Evolutionary conservation across 2,329 filamentous ascomycete species (phyloP).

Genomic region (Curvularia verruculosa): DNA sequence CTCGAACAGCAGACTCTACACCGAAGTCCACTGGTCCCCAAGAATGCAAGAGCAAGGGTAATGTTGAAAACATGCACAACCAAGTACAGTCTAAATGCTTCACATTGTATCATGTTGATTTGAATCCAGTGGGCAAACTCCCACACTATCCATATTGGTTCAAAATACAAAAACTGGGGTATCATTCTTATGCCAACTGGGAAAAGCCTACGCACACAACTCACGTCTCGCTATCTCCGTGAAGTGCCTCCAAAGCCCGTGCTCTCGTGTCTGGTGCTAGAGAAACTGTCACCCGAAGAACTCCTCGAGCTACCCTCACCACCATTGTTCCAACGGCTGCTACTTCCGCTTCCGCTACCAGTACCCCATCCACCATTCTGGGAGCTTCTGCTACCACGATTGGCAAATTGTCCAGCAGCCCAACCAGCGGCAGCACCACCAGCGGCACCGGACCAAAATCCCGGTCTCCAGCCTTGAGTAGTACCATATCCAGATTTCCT

Average conservation of each 20-base stretch:
- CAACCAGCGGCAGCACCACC: constrained; percentile 74
- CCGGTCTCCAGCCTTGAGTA: constrained; percentile 67
- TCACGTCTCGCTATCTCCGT: constrained; percentile 33
- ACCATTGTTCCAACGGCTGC: constrained; percentile 45
- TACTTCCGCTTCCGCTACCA: constrained; percentile 41
- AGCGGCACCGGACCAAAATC: constrained; percentile 75
- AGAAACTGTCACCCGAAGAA: constrained; percentile 46
- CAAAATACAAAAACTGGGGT: constrained; percentile 24
- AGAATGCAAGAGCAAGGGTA: not conserved
- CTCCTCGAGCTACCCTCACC: constrained; percentile 47
- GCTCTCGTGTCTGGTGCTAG: constrained; percentile 65
- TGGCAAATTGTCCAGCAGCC: constrained; percentile 57
- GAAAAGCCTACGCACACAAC: not conserved
- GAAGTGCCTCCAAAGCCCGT: constrained; percentile 76
- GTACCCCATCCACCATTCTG: constrained; percentile 46
- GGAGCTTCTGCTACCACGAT: constrained; percentile 47
- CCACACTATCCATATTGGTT: not conserved
- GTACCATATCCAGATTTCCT: constrained; percentile 34
- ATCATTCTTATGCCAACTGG: constrained; percentile 39
- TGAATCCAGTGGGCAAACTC: not conserved
- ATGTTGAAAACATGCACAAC: not conserved
- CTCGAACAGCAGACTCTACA: not conserved
- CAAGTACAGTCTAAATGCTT: too few species aligned
- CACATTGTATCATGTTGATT: too few species aligned
- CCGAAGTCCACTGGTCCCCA: not conserved